A percentile compares a stretch with the other conserved stretches of the same genome.
Evolutionary conservation across 2,329 filamentous ascomycete genomes (phyloP).

Genomic region (Cytospora schulzeri): DNA sequence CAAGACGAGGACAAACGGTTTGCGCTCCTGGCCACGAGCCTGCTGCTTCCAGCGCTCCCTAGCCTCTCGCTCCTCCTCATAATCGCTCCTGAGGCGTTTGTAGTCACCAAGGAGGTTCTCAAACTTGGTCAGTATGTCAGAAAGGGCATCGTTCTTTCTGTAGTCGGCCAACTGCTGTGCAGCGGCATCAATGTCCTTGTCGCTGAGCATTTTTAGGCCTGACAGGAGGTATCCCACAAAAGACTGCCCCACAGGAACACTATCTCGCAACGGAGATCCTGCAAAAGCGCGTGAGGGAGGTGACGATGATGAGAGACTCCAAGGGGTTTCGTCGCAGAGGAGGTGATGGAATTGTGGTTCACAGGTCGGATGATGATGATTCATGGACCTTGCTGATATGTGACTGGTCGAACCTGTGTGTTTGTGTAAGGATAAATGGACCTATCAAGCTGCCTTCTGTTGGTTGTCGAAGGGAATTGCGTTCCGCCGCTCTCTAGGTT

Average conservation of each 20-base stretch:
- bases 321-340: background rate
- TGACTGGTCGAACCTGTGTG: background rate
- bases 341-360: background rate
- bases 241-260: background rate
- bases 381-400: background rate
- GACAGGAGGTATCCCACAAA: background rate
- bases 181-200: slow-evolving; percentile 35
- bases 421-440: background rate
- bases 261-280: background rate
- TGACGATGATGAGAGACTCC: background rate
- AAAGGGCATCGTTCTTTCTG: slow-evolving; percentile 33
- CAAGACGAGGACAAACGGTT: slow-evolving; percentile 62
- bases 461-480: no score
- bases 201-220: slow-evolving; percentile 32
- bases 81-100: slow-evolving; percentile 57
- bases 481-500: no score
- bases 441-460: no score
- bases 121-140: slow-evolving; percentile 32
- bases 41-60: slow-evolving; percentile 58
- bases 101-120: slow-evolving; percentile 53
- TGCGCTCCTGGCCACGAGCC: slow-evolving; percentile 51
- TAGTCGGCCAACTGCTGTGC: slow-evolving; percentile 37
- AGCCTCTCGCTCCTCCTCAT: slow-evolving; percentile 56
- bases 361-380: background rate
- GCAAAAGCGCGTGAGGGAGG: background rate